Conservation (phyloP, 139 green algal genomes). For the Coelastrella sp. region DNA sequence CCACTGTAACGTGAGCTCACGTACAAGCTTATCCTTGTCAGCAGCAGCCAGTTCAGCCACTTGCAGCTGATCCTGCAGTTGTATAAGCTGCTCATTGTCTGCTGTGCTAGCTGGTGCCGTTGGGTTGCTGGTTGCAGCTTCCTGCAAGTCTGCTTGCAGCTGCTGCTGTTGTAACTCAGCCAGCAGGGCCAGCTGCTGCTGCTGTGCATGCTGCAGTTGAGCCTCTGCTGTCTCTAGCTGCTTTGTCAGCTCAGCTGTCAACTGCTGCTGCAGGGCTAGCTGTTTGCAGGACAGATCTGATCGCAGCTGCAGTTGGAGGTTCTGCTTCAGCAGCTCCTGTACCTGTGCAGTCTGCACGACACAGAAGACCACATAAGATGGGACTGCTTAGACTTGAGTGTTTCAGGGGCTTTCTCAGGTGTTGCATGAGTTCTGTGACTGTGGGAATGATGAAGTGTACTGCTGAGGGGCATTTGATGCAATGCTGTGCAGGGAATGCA, state of each 20-base stretch:
- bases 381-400: too few species aligned
- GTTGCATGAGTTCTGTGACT: too few species aligned
- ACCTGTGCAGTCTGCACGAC: constrained; percentile 1
- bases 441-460: too few species aligned
- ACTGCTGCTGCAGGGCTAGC: constrained; percentile 17
- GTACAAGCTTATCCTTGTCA: constrained; percentile 17
- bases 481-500: too few species aligned
- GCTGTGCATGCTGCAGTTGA: constrained; percentile 14
- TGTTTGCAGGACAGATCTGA: constrained; percentile 20
- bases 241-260: constrained; percentile 1
- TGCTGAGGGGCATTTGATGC: too few species aligned
- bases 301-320: constrained; percentile 14
- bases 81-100: constrained; percentile 3
- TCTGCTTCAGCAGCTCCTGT: constrained; percentile 22
- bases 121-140: constrained; percentile 13
- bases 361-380: too few species aligned
- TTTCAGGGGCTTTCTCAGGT: too few species aligned
- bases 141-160: constrained; percentile 12
- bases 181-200: neutral
- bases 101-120: too few species aligned
- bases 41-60: constrained; percentile 12
- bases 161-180: constrained; percentile 31
- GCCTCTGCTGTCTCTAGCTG: constrained; percentile 24
- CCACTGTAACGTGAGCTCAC: neutral
- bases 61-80: constrained; percentile 30